Evolutionary conservation across 768 basidiomycete species (phyloP).

Genomic region (Crepidotus variabilis): DNA sequence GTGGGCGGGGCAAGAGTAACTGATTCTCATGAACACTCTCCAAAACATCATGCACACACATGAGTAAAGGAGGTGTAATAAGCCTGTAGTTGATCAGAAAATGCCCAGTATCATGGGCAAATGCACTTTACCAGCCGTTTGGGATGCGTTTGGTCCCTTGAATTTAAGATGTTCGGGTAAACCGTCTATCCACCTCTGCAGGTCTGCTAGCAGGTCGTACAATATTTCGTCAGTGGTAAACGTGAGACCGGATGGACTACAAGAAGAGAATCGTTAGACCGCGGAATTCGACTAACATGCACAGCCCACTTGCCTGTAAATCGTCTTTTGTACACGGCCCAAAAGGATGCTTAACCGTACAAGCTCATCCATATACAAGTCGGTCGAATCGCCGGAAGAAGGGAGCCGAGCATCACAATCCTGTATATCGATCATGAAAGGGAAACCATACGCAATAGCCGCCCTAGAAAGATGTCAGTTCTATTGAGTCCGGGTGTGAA

Average conservation of each 20-base stretch:
- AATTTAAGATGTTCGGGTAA: slow-evolving; percentile 80
- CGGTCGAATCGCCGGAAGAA: slow-evolving; percentile 76
- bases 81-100: slow-evolving; percentile 42
- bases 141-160: slow-evolving; percentile 62
- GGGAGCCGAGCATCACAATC: slow-evolving; percentile 96
- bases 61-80: slow-evolving; percentile 84
- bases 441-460: slow-evolving; percentile 87
- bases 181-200: slow-evolving; percentile 73
- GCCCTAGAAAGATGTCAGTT: slow-evolving; percentile 45
- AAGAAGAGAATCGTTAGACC: neutral
- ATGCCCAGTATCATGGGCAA: neutral
- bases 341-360: slow-evolving; percentile 89
- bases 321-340: slow-evolving; percentile 87
- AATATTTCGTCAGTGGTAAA: slow-evolving; percentile 82
- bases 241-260: slow-evolving; percentile 82
- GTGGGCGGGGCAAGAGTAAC: slow-evolving; percentile 86
- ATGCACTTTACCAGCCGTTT: slow-evolving; percentile 56
- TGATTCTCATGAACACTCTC: slow-evolving; percentile 98
- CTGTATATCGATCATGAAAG: slow-evolving; percentile 93
- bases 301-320: slow-evolving; percentile 64
- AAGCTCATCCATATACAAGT: slow-evolving; percentile 86
- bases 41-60: slow-evolving; percentile 96
- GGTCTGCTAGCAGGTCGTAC: slow-evolving; percentile 55
- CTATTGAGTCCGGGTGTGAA: slow-evolving; percentile 5
- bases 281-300: too few relatives aligned